Evolutionary conservation across 2,329 filamentous ascomycete genomes (phyloP).

Genomic region (Colletotrichum sp.): DNA sequence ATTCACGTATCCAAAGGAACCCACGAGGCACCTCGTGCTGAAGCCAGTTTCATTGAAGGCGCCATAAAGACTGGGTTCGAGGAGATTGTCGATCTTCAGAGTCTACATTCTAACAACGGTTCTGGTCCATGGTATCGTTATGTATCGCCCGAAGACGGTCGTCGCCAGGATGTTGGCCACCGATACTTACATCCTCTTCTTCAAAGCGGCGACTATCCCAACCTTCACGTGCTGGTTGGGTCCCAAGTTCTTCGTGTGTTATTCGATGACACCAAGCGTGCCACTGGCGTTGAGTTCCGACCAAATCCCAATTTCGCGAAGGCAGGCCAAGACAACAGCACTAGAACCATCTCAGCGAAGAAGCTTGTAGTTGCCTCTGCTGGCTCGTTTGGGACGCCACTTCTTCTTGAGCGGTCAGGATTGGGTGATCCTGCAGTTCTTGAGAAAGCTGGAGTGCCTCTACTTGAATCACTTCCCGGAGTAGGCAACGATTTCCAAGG

Average conservation of each 20-base stretch:
- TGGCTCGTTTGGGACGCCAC: background rate
- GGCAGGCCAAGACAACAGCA: background rate
- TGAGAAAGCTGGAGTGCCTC: background rate
- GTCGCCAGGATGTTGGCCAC: slow-evolving; percentile 39
- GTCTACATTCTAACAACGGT: slow-evolving; percentile 40
- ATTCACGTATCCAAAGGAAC: slow-evolving; percentile 54
- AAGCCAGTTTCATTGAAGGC: slow-evolving; percentile 51
- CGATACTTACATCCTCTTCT: slow-evolving; percentile 32
- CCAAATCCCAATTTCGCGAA: background rate
- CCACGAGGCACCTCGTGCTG: slow-evolving; percentile 38
- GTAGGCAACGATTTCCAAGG: background rate
- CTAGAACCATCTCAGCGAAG: background rate
- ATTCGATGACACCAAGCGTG: background rate
- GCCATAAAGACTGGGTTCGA: background rate
- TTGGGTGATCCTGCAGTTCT: background rate
- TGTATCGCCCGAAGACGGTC: slow-evolving; percentile 40
- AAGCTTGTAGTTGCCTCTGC: background rate
- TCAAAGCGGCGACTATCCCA: slow-evolving; percentile 28
- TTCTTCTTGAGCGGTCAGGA: background rate
- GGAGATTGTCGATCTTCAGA: slow-evolving; percentile 42
- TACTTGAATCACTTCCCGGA: background rate
- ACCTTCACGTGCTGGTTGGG: slow-evolving; percentile 30
- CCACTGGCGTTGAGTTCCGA: background rate
- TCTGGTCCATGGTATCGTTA: slow-evolving; percentile 18
- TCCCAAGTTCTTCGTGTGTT: background rate